Evolutionary conservation across 345 rosid genomes (phyloP), one percentile per base, ranked within the genome.

Genomic region (Cardamine occulta): DNA sequence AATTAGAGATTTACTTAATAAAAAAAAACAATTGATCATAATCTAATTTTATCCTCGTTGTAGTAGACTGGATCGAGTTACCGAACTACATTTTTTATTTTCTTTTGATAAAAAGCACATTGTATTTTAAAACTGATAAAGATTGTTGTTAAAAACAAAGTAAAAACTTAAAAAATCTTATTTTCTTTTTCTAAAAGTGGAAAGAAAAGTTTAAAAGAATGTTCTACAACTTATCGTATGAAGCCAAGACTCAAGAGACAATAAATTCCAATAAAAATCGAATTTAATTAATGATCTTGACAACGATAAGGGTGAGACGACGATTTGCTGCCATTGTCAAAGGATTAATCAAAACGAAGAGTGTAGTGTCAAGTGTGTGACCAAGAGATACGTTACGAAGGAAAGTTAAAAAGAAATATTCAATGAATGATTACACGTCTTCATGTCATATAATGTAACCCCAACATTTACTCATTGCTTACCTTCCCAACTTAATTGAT

Each of bases 341-440:
- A 63, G 14, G 28, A 45, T 62, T 40, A 29, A 48, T 53, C 12
- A 63, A 44, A 66, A 24, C 8, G 52, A 66, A 74, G 67, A 74
- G 53, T 66, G 60, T 75, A 47, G 60, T 21, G 23, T 21, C 23
- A 21, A 21, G 23, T 66, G 42, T 66, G 60, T 75, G 79, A 59
- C 26, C 29, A 10, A 75, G 74, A 59, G 55, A 39, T 18, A 54
- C 68, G 34, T 61, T 63, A 49, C 40, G 56, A 61, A 24, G 68
- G 60, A 49, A 72, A 71, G 12, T 32, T 34, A 3, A 18, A 24
- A 48, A 23, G 3, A 24, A 58, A 49, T 21, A 49, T 58, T 35
- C 67, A 56, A 8, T 59, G 62, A 48, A 49, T 59, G 58, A 47
- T 57, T 49, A 74, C 67, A 52, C 35, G 74, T 75, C 47, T 75